phyloP scores from a whole-genome alignment of 2,329 filamentous ascomycete genomes.

The Dryadomyces sulphureus region DNA sequence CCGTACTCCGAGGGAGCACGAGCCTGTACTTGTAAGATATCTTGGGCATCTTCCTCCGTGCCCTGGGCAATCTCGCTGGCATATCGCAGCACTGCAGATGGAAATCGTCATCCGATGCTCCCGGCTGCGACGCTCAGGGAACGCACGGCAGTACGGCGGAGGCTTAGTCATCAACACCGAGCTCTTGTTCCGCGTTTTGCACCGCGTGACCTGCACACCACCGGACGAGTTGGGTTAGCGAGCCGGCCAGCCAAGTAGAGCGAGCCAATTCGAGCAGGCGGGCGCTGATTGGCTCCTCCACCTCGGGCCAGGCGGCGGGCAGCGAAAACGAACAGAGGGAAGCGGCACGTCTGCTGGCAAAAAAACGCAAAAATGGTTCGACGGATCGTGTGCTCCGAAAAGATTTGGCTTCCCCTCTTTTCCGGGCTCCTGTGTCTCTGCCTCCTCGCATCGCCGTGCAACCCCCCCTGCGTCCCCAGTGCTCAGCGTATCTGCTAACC shows the following conservation, averaged over 20 bases:
- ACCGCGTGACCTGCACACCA: not conserved
- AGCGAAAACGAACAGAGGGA: not conserved
- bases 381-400: not conserved
- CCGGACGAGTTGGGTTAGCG: not conserved
- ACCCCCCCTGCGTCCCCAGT: not conserved
- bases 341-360: too few relatives aligned
- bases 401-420: not conserved
- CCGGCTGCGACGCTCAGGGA: not conserved
- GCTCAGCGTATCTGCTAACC: not conserved
- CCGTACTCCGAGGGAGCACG: too few relatives aligned
- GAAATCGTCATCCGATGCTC: too few relatives aligned
- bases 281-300: not conserved
- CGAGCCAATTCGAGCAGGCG: not conserved
- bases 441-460: not conserved
- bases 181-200: too few relatives aligned
- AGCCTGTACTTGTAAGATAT: too few relatives aligned
- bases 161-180: too few relatives aligned
- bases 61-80: too few relatives aligned
- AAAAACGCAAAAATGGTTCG: slow-evolving; percentile 2
- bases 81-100: too few relatives aligned
- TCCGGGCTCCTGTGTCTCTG: not conserved
- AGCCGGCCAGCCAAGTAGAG: not conserved
- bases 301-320: not conserved
- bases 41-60: too few relatives aligned
- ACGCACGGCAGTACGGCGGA: too few relatives aligned